Evolutionary conservation across 83 land plant genomes (phyloP).

Genomic region (Larix sibirica): DNA sequence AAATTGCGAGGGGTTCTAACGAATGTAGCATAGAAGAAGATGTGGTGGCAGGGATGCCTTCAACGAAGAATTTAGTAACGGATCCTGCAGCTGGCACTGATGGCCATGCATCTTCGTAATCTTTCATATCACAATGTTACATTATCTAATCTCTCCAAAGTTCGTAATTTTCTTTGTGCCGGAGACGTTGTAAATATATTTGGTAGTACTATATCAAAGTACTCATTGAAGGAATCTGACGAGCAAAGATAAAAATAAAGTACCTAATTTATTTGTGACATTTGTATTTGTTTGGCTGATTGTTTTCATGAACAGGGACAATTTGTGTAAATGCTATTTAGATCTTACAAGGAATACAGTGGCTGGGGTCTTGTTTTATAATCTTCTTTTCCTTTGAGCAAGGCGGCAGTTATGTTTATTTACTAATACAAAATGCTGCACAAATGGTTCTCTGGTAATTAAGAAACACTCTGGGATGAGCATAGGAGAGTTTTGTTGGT

Average conservation of each 20-base stretch:
- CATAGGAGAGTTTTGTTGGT: no score
- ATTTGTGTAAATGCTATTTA: no score
- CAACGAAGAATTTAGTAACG: constrained; percentile 50
- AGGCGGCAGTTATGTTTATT: no score
- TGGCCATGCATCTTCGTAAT: constrained; percentile 1
- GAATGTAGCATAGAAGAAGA: constrained; percentile 90
- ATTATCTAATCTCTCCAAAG: neutral
- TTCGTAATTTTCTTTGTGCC: neutral
- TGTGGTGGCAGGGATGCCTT: constrained; percentile 91
- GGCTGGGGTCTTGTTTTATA: no score
- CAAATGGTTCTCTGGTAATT: no score
- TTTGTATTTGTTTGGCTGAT: neutral
- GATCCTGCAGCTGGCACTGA: constrained; percentile 16
- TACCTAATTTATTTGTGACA: neutral
- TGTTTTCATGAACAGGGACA: no score
- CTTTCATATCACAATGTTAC: neutral
- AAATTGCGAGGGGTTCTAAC: constrained; percentile 80
- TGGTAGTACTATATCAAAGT: neutral
- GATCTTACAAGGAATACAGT: no score
- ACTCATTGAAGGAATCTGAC: neutral
- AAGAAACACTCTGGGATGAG: no score
- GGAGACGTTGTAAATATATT: no score
- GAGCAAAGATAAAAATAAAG: neutral
- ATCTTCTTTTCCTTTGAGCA: no score
- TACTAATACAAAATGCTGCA: no score